A percentile compares a stretch with the other conserved stretches of the same genome.
Evolutionary conservation across 495 filamentous ascomycete genomes (phyloP).

Genomic region (Tuber umbilicatum): DNA sequence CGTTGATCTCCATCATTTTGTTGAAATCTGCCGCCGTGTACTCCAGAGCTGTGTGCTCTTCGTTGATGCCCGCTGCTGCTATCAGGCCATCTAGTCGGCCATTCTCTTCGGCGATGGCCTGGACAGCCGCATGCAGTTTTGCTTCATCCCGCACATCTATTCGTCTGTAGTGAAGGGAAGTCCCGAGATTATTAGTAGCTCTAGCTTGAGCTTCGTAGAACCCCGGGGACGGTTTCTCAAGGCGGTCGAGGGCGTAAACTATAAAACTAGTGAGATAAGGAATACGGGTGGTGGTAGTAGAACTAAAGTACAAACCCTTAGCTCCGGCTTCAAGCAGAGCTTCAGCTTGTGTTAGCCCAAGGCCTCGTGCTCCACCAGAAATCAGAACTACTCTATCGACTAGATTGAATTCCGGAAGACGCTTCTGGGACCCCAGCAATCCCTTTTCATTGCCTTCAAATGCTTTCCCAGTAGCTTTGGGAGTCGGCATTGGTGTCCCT

Average conservation of each 20-base stretch:
- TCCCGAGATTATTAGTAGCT: slow-evolving; percentile 48
- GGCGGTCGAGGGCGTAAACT: slow-evolving; percentile 62
- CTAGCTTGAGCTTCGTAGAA: slow-evolving; percentile 52
- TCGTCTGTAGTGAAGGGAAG: slow-evolving; percentile 55
- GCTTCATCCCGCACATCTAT: slow-evolving; percentile 59
- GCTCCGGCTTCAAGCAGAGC: slow-evolving; percentile 63
- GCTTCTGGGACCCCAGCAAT: slow-evolving; percentile 17
- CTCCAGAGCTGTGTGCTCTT: slow-evolving; percentile 62
- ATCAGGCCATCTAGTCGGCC: slow-evolving; percentile 63
- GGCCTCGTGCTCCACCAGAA: slow-evolving; percentile 57
- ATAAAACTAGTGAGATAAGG: slow-evolving; percentile 2
- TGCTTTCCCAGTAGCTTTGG: slow-evolving; percentile 13
- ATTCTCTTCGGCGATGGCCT: slow-evolving; percentile 51
- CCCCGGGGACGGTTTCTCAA: slow-evolving; percentile 45
- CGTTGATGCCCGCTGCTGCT: slow-evolving; percentile 70
- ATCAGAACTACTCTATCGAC: slow-evolving; percentile 55
- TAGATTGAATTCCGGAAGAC: slow-evolving; percentile 50
- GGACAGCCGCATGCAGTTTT: slow-evolving; percentile 52
- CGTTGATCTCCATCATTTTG: slow-evolving; percentile 67
- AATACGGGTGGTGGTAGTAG: neutral
- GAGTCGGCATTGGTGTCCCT: neutral
- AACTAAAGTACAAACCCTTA: slow-evolving; percentile 45
- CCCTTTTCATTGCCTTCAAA: slow-evolving; percentile 8
- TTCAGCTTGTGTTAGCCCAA: slow-evolving; percentile 61
- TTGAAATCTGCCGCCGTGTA: slow-evolving; percentile 62